phyloP scores from a whole-genome alignment of 768 basidiomycete genomes.

The Podaxis rugospora region DNA sequence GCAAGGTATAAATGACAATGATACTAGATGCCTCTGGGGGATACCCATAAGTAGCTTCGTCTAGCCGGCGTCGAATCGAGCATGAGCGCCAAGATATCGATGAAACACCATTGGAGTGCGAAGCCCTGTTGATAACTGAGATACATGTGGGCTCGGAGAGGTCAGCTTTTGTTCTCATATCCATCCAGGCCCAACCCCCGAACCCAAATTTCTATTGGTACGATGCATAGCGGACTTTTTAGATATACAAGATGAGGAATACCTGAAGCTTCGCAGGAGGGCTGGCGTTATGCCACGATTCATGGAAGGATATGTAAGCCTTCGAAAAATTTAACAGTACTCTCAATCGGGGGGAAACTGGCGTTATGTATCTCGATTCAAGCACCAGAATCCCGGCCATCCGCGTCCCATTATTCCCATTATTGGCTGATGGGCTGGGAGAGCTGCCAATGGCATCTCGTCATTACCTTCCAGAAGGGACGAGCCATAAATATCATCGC shows the following conservation, averaged over 20 bases:
- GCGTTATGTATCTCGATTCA: slow-evolving; percentile 6
- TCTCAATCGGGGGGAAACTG: slow-evolving; percentile 1
- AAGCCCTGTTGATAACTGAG: neutral
- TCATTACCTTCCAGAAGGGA: neutral
- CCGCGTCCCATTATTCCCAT: neutral
- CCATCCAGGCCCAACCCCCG: neutral
- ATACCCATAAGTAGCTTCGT: neutral
- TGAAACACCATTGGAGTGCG: neutral
- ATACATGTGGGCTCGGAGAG: neutral
- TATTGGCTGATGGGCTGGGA: slow-evolving; percentile 6
- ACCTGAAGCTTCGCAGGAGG: neutral
- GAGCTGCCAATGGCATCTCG: neutral
- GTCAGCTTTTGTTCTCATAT: neutral
- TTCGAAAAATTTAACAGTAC: slow-evolving; percentile 8
- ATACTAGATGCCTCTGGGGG: neutral
- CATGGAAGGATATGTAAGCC: slow-evolving; percentile 1
- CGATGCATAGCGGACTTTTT: neutral
- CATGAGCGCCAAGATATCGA: neutral
- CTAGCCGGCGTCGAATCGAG: neutral
- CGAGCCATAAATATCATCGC: slow-evolving; percentile 7
- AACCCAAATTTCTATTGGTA: neutral
- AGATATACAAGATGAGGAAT: neutral
- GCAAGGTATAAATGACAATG: neutral
- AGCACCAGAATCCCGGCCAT: neutral
- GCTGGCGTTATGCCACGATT: neutral